Percentiles rank a stretch among this genome's conserved stretches.
Evolutionary conservation across 768 basidiomycete genomes (phyloP).

Genomic region (Leccinum subgranulosum): DNA sequence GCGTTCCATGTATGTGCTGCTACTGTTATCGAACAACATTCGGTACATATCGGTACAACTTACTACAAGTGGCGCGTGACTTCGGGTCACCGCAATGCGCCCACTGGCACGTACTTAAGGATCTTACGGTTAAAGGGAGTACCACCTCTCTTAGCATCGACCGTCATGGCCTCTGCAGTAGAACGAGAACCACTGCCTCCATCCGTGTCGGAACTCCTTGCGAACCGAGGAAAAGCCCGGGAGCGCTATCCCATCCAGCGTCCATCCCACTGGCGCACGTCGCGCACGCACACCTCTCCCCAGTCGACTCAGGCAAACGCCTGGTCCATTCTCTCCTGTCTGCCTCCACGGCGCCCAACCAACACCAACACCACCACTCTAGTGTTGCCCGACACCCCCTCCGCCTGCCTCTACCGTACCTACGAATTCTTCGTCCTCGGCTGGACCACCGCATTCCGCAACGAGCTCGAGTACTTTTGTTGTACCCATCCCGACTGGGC

Average conservation of each 20-base stretch:
- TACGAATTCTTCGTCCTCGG: conserved; percentile 11
- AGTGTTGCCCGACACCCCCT: background rate
- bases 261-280: conserved; percentile 2
- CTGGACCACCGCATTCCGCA: conserved; percentile 10
- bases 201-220: conserved; percentile 1
- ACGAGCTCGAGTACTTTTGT: conserved; percentile 12
- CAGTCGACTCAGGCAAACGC: no score
- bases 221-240: background rate
- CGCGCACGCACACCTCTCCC: background rate
- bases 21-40: no score
- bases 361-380: background rate
- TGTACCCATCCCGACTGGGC: conserved; percentile 6
- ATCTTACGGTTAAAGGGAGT: no score
- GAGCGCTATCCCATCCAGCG: conserved; percentile 4
- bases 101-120: no score
- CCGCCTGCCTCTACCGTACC: conserved; percentile 7
- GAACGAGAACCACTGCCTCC: conserved; percentile 4
- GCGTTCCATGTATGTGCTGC: background rate
- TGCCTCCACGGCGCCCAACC: background rate
- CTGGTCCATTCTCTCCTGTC: conserved; percentile 1
- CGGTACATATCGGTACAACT: no score
- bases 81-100: no score
- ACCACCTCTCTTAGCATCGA: no score
- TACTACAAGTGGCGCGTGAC: no score
- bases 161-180: background rate